Base-by-base conservation (phyloP, 345 rosid species). In the Moricandia moricandioides region DNA sequence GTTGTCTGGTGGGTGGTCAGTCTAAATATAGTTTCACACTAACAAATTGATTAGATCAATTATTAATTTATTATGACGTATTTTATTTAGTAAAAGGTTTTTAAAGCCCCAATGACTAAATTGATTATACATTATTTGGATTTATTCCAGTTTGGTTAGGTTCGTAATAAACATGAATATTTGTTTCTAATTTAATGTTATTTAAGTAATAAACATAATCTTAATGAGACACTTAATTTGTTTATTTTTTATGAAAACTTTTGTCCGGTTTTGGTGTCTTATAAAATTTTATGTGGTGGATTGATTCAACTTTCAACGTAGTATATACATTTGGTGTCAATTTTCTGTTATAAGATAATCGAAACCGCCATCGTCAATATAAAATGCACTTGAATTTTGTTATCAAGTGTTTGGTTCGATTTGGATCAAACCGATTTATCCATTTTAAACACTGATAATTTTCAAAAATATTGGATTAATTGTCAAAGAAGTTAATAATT, bases 91-190 rank as follows among this genome's bases (percentile, higher is more conserved):
- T 24, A 2, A 5, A 37, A 31, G 51, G 64, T 4, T 59, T 40
- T 11, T 21, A 67, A 51, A 11, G 4, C 14, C 52, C 17, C n/a
- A 34, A 16, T 47, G 62, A 67, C 33, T 47, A n/a, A 43, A n/a
- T 66, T 74, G 29, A 75, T 60, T 60, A 59, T 14, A 47, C 16
- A 26, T 65, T 8, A 27, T 52, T 75, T 69, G 74, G 64, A 69
- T 62, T 27, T 62, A 75, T 69, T 75, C 64, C 45, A 35, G 57
- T 16, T 24, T 60, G 12, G 69, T 61, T 61, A 35, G 73, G 73
- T 68, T 61, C 63, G 39, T 69, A 55, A 75, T 35, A 37, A 45
- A 61, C 79, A 67, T 67, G 29, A 3, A 35, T 14, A 10, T 7
- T 29, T 9, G 1, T 2, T 54, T 37, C 34, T 7, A 9, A 5